phyloP scores from a whole-genome alignment of 345 rosid species.

The Arabidopsis suecica region DNA sequence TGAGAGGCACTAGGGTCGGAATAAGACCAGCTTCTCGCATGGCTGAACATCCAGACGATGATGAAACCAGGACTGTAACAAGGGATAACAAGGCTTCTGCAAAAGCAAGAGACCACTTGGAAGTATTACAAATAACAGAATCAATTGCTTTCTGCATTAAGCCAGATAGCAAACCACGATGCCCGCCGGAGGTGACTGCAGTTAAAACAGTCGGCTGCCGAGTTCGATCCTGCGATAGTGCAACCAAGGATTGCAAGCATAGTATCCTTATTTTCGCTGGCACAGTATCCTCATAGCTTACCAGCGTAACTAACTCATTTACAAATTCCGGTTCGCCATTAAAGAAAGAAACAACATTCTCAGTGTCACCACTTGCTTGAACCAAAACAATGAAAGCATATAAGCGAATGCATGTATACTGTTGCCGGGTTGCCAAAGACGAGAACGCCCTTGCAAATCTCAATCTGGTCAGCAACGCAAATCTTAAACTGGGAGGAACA shows the following conservation, averaged over 20 bases:
- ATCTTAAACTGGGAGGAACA: conserved; percentile 84
- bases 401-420: conserved; percentile 87
- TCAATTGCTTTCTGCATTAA: conserved; percentile 92
- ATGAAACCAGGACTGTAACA: conserved; percentile 87
- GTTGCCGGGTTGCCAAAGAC: conserved; percentile 75
- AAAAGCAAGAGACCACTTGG: conserved; percentile 81
- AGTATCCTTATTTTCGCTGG: conserved; percentile 84
- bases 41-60: conserved; percentile 91
- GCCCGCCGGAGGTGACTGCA: conserved; percentile 90
- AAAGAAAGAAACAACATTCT: conserved; percentile 83
- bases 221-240: conserved; percentile 90
- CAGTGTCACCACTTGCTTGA: conserved; percentile 81
- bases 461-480: conserved; percentile 79
- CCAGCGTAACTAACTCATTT: conserved; percentile 76
- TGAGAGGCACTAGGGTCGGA: conserved; percentile 88
- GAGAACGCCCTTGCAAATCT: conserved; percentile 91
- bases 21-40: conserved; percentile 96
- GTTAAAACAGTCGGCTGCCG: conserved; percentile 84
- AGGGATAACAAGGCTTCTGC: conserved; percentile 92
- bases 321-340: conserved; percentile 94
- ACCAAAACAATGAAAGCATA: conserved; percentile 93
- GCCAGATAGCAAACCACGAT: conserved; percentile 89
- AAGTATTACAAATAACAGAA: conserved; percentile 67
- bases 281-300: conserved; percentile 81
- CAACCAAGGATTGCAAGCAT: conserved; percentile 83